Base-by-base conservation (phyloP, 2,329 filamentous ascomycete species). In the Cadophora sp. region DNA sequence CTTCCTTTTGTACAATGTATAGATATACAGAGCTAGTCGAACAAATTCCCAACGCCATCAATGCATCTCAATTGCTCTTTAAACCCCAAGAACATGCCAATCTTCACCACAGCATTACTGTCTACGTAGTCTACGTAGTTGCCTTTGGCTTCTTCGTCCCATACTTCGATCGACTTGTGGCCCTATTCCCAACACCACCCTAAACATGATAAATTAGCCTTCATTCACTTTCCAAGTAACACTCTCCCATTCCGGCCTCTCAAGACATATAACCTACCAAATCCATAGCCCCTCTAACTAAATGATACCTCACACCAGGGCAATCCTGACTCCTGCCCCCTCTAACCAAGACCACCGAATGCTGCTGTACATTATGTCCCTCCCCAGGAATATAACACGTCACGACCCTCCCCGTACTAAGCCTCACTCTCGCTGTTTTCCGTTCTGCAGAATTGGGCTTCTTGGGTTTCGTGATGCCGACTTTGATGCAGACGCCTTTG, bases 111-210 rank as follows among this genome's bases (percentile, higher is more conserved):
- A 40, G 9, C 11, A 43, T 16, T 12, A 16, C 5, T 16, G 22
- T 12, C 4, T 16, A n/a, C 3, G 7, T 2, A 34, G 4, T 50
- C 34, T 67, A 72, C 56, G 68, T 66, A 29, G 74, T 68, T 80
- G 89, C 89, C 90, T 98, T 98, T 0, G 96, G 95, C 85, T 97
- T 98, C 90, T 99, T 99, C 61, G 96, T 97, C 69, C 96, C 96
- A 79, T 97, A 99, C 83, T 99, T 99, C 77, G 94, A 97, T 77
- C 96, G 87, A 80, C 92, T 93, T 26, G 90, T 92, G 77, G 91
- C 87, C 74, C 96, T 87, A 79, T 89, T 96, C 26, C 89, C 90
- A 73, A 99, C 96, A 84, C 96, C 96, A 77, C 93, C 93, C 95
- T 97, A 72, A 14, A 69, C 37, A 59, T 70, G 26, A 63, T 24